phyloP scores from a whole-genome alignment of 371 early-diverging fungal species.

The Mortierella sp. region DNA sequence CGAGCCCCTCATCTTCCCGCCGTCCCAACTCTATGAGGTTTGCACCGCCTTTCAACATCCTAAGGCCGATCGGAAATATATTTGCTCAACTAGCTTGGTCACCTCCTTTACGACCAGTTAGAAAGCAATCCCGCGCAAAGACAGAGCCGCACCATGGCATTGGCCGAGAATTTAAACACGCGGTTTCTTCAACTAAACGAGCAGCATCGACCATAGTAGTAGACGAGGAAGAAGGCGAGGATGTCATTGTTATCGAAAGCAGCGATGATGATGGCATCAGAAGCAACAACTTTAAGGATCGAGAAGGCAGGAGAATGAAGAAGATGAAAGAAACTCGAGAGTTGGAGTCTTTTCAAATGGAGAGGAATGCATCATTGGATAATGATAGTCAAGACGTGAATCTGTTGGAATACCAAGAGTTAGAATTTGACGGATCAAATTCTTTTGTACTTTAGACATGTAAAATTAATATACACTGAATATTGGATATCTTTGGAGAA shows the following conservation, averaged over 20 bases:
- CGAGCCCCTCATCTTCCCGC: slow-evolving; percentile 17
- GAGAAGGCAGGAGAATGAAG: background rate
- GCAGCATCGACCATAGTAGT: background rate
- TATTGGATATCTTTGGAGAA: background rate
- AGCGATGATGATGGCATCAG: slow-evolving; percentile 12
- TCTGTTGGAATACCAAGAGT: slow-evolving; percentile 5
- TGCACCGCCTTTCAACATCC: no score
- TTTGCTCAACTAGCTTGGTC: slow-evolving; percentile 43
- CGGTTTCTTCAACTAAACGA: background rate
- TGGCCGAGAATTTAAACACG: background rate
- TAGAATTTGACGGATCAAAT: slow-evolving; percentile 3
- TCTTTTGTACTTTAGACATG: background rate
- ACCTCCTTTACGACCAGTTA: slow-evolving; percentile 15
- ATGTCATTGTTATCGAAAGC: slow-evolving; percentile 37
- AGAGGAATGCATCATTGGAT: background rate
- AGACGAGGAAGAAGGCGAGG: background rate
- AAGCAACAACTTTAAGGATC: background rate
- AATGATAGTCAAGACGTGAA: slow-evolving; percentile 11
- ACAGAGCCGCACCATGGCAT: slow-evolving; percentile 6
- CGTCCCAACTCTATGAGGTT: background rate
- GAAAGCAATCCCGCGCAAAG: background rate
- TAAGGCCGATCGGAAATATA: slow-evolving; percentile 12
- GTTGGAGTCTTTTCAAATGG: background rate
- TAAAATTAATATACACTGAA: background rate
- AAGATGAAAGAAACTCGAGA: background rate